Percentiles rank a stretch among this genome's conserved stretches.
These are phyloP conservation scores for Penicillium sclerotigenum DNA, from an alignment of 2,329 filamentous ascomycete species.

Conservation along the genomic window DNA sequence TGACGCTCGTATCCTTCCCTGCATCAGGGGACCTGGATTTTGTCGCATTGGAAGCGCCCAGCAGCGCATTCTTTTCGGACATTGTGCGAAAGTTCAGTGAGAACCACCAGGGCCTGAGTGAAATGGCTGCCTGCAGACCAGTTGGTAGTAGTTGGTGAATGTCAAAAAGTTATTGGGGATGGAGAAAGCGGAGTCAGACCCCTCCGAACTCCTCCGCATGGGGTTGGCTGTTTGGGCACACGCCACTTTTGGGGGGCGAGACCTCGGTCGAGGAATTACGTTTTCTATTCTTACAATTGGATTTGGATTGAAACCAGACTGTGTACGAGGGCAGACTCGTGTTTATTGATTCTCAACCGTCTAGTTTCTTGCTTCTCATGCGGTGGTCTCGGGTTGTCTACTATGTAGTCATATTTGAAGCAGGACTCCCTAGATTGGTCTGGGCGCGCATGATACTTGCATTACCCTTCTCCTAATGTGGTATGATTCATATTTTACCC, in stretches of 20 bases:
- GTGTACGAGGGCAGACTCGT: not conserved
- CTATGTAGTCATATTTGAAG: conserved; percentile 1
- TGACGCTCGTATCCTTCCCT: conserved; percentile 32
- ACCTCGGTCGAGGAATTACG: conserved; percentile 11
- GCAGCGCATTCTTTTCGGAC: conserved; percentile 30
- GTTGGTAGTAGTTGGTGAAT: conserved; percentile 8
- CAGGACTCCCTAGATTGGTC: conserved; percentile 1
- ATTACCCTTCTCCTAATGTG: not conserved
- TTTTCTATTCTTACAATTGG: not conserved
- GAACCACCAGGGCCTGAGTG: conserved; percentile 18
- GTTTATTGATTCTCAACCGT: not conserved
- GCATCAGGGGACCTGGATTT: conserved; percentile 22
- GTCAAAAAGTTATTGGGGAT: conserved; percentile 16
- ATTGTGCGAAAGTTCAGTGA: conserved; percentile 22
- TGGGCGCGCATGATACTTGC: not conserved
- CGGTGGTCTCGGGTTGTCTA: not conserved
- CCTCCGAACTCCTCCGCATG: conserved; percentile 27
- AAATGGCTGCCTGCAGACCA: conserved; percentile 30
- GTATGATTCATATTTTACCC: not conserved
- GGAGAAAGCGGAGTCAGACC: conserved; percentile 26
- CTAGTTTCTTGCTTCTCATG: not conserved
- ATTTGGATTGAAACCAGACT: not conserved
- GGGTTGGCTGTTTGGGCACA: conserved; percentile 6
- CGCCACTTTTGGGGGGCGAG: conserved; percentile 1
- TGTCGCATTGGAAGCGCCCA: conserved; percentile 23